Base-by-base conservation (phyloP, 805 yeast genomes). In the Starmerella ratchasimensis region DNA sequence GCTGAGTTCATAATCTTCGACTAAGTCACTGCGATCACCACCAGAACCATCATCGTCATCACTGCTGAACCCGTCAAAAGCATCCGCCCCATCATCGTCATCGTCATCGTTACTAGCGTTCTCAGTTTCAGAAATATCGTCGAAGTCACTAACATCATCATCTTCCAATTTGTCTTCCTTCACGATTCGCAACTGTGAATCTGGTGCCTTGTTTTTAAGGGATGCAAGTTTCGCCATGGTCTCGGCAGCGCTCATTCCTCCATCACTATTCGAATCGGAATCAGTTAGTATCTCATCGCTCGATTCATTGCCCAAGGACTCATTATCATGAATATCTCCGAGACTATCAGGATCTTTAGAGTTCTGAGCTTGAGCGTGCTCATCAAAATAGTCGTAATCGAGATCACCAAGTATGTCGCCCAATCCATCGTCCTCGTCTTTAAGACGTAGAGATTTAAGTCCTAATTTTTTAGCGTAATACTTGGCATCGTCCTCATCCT, bases 381-480 rank as follows among this genome's bases (percentile, higher is more conserved):
- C n/a, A 31, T 15, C 25, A 31, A 48, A 34, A 5, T 36, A 61
- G 29, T 68, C 74, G 36, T 71, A 57, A 44, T 74, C 78, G n/a
- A 39, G 58, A 0, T 86, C 94, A 37, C 81, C 94, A 4, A 84
- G 60, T 17, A 84, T 54, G n/a, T 84, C 93, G 32, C 80, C 94
- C 33, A 84, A 63, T 2, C 76, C 70, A 57, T 83, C 94, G 51
- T 78, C 80, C 11, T 74, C 83, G 28, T 53, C 33, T 15, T 43
- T 53, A 44, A 68, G 69, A 27, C 65, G 58, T 33, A 77, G 61
- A 13, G 63, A 64, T 45, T 74, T 74, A 48, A 80, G 55, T 1
- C 93, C 93, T 8, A 86, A 63, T 50, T 80, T 76, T 45, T 77
- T 78, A 3, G 95, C 86, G 55, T 83, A 86, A 52, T 77, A 82